Evolutionary conservation across 2,329 filamentous ascomycete species (phyloP).

Genomic region (Plenodomus tracheiphilus): DNA sequence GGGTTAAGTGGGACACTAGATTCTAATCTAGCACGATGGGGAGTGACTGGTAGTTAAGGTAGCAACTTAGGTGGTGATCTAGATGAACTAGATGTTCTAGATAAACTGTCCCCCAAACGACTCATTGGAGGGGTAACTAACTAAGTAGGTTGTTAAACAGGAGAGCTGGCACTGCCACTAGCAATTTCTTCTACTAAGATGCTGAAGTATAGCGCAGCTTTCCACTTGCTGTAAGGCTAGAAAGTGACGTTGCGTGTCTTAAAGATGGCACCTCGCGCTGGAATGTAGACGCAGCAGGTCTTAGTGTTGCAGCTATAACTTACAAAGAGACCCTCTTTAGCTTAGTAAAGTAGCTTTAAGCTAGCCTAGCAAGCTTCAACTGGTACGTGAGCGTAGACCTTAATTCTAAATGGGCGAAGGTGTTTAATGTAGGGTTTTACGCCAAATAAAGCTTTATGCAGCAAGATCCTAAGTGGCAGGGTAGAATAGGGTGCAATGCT

Average conservation of each 20-base stretch:
- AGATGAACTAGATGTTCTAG: no score
- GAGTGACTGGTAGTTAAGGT: no score
- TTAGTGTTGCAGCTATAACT: conserved; percentile 4
- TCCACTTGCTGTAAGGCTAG: background rate
- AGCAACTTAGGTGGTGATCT: no score
- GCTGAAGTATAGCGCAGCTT: no score
- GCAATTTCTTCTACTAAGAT: background rate
- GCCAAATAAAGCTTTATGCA: conserved; percentile 5
- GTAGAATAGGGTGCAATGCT: conserved; percentile 7
- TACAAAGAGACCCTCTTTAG: conserved; percentile 5
- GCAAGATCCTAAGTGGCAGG: conserved; percentile 5
- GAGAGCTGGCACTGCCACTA: background rate
- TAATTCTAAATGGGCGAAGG: conserved; percentile 1
- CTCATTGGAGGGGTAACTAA: no score
- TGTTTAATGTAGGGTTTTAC: conserved; percentile 3
- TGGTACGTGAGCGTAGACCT: conserved; percentile 2
- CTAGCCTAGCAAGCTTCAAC: background rate
- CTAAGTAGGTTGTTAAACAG: background rate
- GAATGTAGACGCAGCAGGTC: conserved; percentile 3
- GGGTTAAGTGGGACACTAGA: no score
- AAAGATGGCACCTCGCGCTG: background rate
- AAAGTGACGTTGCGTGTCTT: conserved; percentile 1
- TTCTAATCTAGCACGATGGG: no score
- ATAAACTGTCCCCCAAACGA: no score
- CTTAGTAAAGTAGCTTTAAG: conserved; percentile 2